Percentiles rank a stretch among this genome's conserved stretches.
phyloP scores from a whole-genome alignment of 352 stramenopile genomes.

The Labyrinthula sp. region DNA sequence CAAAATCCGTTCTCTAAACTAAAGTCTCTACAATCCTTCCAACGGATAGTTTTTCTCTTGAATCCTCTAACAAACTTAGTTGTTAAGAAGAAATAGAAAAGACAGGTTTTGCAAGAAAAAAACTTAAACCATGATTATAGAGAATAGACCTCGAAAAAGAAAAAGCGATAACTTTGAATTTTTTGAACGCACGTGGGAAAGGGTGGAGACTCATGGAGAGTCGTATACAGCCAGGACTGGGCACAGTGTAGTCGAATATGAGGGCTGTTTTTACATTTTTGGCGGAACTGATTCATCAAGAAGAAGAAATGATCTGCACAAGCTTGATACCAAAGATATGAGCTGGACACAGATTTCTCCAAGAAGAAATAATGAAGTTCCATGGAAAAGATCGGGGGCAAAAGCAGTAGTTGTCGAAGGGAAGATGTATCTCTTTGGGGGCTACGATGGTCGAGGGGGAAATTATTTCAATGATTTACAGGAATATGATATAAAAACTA shows the following conservation, averaged over 20 bases:
- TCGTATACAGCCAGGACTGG: conserved; percentile 55
- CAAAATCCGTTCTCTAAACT: no score
- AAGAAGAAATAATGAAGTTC: conserved; percentile 43
- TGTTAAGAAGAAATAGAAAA: no score
- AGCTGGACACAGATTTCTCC: no score
- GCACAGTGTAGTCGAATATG: conserved; percentile 53
- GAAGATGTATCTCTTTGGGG: conserved; percentile 62
- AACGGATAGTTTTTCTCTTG: no score
- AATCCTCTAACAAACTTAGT: no score
- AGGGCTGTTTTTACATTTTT: conserved; percentile 48
- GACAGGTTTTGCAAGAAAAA: no score
- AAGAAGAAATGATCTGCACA: conserved; percentile 55
- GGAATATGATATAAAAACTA: conserved; percentile 54
- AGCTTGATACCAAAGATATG: conserved; percentile 48
- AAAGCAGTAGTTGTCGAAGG: conserved; percentile 51
- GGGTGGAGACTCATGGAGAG: conserved; percentile 47
- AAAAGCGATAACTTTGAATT: no score
- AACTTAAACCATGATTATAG: no score
- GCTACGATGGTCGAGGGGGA: conserved; percentile 58
- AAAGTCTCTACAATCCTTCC: no score
- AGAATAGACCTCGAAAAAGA: no score
- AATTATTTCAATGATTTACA: conserved; percentile 67
- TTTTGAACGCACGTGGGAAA: conserved; percentile 47
- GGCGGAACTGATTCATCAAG: conserved; percentile 51
- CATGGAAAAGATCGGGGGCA: conserved; percentile 48